A percentile compares a stretch with the other conserved stretches of the same genome.
phyloP scores from a whole-genome alignment of 768 basidiomycete species.

The Mrakia frigida region DNA sequence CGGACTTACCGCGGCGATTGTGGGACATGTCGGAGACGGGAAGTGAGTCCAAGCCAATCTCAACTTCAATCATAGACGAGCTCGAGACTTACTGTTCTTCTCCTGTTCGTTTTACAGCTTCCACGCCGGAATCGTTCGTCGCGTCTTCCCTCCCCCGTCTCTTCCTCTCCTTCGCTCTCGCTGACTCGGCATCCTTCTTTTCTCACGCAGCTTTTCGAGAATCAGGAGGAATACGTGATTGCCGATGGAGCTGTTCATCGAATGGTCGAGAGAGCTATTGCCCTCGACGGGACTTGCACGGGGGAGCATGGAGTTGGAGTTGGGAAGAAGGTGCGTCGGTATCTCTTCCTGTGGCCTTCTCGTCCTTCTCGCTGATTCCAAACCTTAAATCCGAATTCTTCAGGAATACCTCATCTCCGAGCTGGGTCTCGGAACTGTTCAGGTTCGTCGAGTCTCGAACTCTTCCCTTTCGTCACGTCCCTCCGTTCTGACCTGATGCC shows the following conservation, averaged over 20 bases:
- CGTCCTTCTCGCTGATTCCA: not conserved
- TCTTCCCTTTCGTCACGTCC: not conserved
- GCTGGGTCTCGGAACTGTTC: slow-evolving; percentile 73
- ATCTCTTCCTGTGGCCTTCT: too few species aligned
- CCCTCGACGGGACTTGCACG: slow-evolving; percentile 48
- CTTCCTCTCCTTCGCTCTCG: not conserved
- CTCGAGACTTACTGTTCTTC: too few species aligned
- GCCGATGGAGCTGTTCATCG: slow-evolving; percentile 43
- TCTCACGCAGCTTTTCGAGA: slow-evolving; percentile 18
- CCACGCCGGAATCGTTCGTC: slow-evolving; percentile 17
- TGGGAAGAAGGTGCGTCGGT: slow-evolving; percentile 58
- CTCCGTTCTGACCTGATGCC: not conserved
- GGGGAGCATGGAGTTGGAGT: slow-evolving; percentile 64
- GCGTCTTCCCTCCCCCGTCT: too few species aligned
- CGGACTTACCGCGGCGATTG: slow-evolving; percentile 54
- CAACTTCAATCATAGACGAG: fast-evolving
- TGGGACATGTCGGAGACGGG: slow-evolving; percentile 32
- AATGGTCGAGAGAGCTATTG: slow-evolving; percentile 47
- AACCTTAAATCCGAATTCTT: not conserved
- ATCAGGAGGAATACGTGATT: slow-evolving; percentile 32
- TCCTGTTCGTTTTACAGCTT: not conserved
- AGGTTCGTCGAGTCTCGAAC: not conserved
- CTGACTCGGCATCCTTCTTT: not conserved
- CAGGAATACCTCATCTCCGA: slow-evolving; percentile 68
- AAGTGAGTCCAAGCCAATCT: not conserved